Percentiles rank a stretch among this genome's conserved stretches.
These are phyloP conservation scores for Thermoascus crustaceus DNA, from an alignment of 2,329 filamentous ascomycete species.

Conservation along the genomic window DNA sequence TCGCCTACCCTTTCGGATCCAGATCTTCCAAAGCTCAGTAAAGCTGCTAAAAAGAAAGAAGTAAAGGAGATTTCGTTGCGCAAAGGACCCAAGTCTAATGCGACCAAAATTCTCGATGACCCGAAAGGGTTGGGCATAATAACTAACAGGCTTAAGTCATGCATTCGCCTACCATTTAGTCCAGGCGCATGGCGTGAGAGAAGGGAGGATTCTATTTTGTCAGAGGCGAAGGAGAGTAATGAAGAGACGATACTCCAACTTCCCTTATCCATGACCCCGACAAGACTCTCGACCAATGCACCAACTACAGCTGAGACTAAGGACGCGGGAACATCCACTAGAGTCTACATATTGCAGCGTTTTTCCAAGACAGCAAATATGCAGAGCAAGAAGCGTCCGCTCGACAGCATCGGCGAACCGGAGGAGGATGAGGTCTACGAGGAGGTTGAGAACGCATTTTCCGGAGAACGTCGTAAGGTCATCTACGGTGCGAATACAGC, in stretches of 20 bases:
- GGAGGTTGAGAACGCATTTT: constrained; percentile 12
- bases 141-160: neutral
- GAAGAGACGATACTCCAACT: neutral
- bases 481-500: constrained; percentile 9
- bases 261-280: neutral
- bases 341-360: too few relatives aligned
- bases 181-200: constrained; percentile 6
- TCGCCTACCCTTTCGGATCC: constrained; percentile 19
- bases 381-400: neutral
- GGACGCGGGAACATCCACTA: too few relatives aligned
- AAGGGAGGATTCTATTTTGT: neutral
- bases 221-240: neutral
- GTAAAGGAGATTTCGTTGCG: neutral
- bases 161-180: constrained; percentile 6
- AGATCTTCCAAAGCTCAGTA: constrained; percentile 15
- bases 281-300: neutral
- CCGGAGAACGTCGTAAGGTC: constrained; percentile 11
- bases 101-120: neutral
- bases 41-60: neutral
- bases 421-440: constrained; percentile 15
- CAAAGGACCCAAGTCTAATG: neutral
- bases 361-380: too few relatives aligned
- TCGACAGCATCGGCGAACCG: neutral
- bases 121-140: neutral
- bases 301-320: too few relatives aligned